Base-by-base conservation (phyloP, 2,329 filamentous ascomycete species). In the Fusarium duplospermum region DNA sequence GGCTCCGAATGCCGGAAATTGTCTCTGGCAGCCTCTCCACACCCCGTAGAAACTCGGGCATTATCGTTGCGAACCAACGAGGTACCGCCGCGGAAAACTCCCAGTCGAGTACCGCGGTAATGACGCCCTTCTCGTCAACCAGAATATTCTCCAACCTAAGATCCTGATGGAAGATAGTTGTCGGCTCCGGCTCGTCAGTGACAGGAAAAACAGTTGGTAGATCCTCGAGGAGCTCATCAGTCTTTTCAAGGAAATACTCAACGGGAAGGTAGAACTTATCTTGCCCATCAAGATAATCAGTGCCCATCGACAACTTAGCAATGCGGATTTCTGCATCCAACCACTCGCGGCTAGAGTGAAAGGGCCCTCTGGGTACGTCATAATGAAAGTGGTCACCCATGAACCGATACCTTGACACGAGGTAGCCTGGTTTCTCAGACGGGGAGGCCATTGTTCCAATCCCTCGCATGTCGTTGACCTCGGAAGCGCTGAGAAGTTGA, bases 31-130 rank as follows among this genome's bases (percentile, higher is more conserved):
- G 73, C n/a, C 82, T 76, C 6, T 18, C 31, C 8, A 64, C 54
- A 0, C 75, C 79, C 0, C 73, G 45, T 3, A 86, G 75, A 58
- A 86, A 84, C 38, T 75, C 69, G 9, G 84, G 83, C 33, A 80
- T 52, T 36, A 78, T 59, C 16, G 78, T 80, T 6, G 79, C 76
- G 56, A 77, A 68, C 85, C 84, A 87, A n/a, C 80, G 70, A 9
- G 84, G 85, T 62, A 85, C 35, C 6, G 82, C 76, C 4, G 82
- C 83, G 14, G 84, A 80, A 54, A 81, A 85, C 62, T 87, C 83
- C 83, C 84, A 87, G 69, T 86, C 84, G 3, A 86, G 56, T 0
- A 86, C 56, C 6, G 73, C 84, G 1, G 81, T 83, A 4, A 86
- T 72, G 0, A 67, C 64, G 3, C 82, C 81, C 5, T 80, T 31